These are phyloP conservation scores for Leccinum imitatum DNA, from an alignment of 768 basidiomycete genomes.

Conservation along the genomic window DNA sequence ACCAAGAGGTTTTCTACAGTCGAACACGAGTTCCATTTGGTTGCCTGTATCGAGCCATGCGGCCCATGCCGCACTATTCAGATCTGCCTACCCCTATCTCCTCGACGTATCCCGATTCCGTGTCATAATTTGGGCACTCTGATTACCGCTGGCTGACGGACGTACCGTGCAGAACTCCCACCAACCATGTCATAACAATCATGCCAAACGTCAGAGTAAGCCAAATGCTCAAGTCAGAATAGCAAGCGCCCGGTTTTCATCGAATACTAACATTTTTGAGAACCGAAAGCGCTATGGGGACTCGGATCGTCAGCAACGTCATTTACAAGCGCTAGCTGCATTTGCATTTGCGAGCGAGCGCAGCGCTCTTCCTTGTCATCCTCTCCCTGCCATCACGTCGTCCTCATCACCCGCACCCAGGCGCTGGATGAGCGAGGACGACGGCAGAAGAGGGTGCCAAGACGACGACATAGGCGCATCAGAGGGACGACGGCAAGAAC, in stretches of 20 bases:
- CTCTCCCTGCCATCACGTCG: too few relatives aligned
- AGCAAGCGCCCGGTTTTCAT: not conserved
- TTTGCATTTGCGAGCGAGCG: too few relatives aligned
- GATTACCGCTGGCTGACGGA: conserved; percentile 31
- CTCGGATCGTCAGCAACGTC: conserved; percentile 6
- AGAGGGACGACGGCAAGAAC: too few relatives aligned
- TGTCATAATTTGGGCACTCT: conserved; percentile 23
- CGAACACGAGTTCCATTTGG: not conserved
- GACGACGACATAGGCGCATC: too few relatives aligned
- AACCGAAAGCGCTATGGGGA: conserved; percentile 42
- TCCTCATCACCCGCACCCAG: too few relatives aligned
- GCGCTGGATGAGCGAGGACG: too few relatives aligned
- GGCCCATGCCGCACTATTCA: conserved; percentile 6
- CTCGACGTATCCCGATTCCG: conserved; percentile 1
- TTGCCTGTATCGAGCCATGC: not conserved
- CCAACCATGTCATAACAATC: conserved; percentile 50
- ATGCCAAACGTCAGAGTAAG: too few relatives aligned
- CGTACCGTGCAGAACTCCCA: conserved; percentile 47
- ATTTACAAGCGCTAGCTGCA: too few relatives aligned
- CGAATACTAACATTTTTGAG: conserved; percentile 49
- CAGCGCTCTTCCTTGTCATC: too few relatives aligned
- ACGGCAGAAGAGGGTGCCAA: too few relatives aligned
- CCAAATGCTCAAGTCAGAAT: conserved; percentile 10
- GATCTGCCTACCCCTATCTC: conserved; percentile 3
- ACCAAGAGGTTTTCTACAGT: not conserved